Base-by-base conservation (phyloP, 2,329 filamentous ascomycete genomes). In the Fusarium sp. region DNA sequence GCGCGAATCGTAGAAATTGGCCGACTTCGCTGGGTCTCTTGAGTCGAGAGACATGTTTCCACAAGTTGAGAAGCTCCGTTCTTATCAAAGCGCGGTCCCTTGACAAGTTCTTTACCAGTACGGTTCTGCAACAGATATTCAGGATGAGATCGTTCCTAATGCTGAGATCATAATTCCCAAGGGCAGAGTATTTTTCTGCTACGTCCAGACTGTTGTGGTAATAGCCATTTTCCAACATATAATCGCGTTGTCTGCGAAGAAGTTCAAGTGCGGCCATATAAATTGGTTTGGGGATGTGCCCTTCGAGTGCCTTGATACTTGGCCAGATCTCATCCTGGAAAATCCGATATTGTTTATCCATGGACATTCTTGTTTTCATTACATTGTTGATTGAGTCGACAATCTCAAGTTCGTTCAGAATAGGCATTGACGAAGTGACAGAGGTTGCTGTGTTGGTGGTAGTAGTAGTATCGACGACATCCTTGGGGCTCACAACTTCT, bases 11-110 rank as follows among this genome's bases (percentile, higher is more conserved):
- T 6, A 73, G 57, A 2, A 56, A 49, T 16, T 70, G 45, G 13
- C 55, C 55, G 9, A 58, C 32, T 44, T 79, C 76, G n/a, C 75
- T 74, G 8, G 53, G 62, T 13, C 80, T 75, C 44, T 71, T 76
- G 41, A 82, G 67, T 53, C 79, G 77, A 3, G 81, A 80, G 16
- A 81, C 62, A 58, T 80, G 78, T 69, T 78, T 77, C 81, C 81
- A 82, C 55, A 82, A 60, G 15, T 74, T 72, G 30, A 80, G 41
- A 7, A 82, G 70, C 63, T 81, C 78, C 1, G 72, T 56, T 43
- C 77, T 49, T 20, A 79, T 24, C 45, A 32, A 52, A 3, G 51
- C 61, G 25, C 76, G 73, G 8, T 67, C 43, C 15, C 46, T 29
- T 9, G 57, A 57, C 6, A 62, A 32, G 29, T 72, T 62, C 41